Evolutionary conservation across 176 grass and related monocot species (phyloP), one percentile per base, ranked within the genome.

Genomic region (Triticum urartu): DNA sequence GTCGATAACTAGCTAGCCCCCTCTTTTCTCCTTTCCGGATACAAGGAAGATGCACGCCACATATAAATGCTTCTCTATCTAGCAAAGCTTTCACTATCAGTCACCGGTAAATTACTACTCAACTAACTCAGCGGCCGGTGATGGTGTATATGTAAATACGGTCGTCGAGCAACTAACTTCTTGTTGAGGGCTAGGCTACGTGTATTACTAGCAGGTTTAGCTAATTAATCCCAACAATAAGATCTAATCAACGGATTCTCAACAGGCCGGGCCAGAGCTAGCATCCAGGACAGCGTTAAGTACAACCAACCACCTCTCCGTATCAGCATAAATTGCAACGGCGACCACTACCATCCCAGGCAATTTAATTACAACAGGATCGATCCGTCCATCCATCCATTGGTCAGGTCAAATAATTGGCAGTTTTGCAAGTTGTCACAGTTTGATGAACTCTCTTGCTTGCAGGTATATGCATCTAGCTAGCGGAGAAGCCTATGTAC

Each of bases 261-360:
- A 65, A 18, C 61, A 80, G 48, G 48, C 48, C 14, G 14, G 62
- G 3, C 12, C 12, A 28, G 61, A 47, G 78, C 78, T 14, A 48
- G 47, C 47, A 80, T 80, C 60, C 45, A 54, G 80, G 13, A 58
- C 66, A 54, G 40, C 40, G 20, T 82, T 60, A 76, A 88, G 86
- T 77, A 77, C 87, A 89, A 35, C 88, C 54, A 89, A 47, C 88
- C 40, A 89, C 83, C 88, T 69, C 78, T 81, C 26, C 7, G 56
- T 69, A 80, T 62, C 83, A 75, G 83, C 77, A 89, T 81, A 86
- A 89, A 89, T 81, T 86, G 78, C 83, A 86, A 76, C 14, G 45
- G 10, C 72, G 9, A 86, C 83, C 83, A 89, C 73, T 56, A 90
- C 83, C 79, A 79, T 79, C 78, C 14, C 35, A 52, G 40, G 68